Percentiles rank a stretch among this genome's conserved stretches.
These are phyloP conservation scores for Fusarium odoratissimum DNA, from an alignment of 2,329 filamentous ascomycete genomes.

Conservation along the genomic window DNA sequence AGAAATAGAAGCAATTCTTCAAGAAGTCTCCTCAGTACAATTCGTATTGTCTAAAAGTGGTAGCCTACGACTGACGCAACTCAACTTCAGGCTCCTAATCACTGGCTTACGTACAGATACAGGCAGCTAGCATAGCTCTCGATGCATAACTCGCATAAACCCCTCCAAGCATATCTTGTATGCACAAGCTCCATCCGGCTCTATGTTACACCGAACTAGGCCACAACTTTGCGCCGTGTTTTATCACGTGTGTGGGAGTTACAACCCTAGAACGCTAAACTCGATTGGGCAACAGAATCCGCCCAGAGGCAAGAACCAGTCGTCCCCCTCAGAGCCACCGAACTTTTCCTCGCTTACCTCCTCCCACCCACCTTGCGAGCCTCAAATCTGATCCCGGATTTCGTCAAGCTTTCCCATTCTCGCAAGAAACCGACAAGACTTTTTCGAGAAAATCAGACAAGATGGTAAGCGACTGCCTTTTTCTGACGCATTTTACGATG, in stretches of 20 bases:
- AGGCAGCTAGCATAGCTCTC: slow-evolving; percentile 16
- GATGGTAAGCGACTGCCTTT: slow-evolving; percentile 69
- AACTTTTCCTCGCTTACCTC: slow-evolving; percentile 64
- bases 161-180: slow-evolving; percentile 17
- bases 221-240: neutral
- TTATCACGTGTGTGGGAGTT: slow-evolving; percentile 53
- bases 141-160: slow-evolving; percentile 38
- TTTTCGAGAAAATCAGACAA: slow-evolving; percentile 68
- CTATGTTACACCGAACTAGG: slow-evolving; percentile 41
- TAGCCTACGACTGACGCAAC: slow-evolving; percentile 32
- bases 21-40: neutral
- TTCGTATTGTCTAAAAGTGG: slow-evolving; percentile 19
- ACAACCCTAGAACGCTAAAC: slow-evolving; percentile 55
- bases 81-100: slow-evolving; percentile 11
- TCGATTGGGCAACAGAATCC: slow-evolving; percentile 53
- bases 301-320: slow-evolving; percentile 50
- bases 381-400: slow-evolving; percentile 68
- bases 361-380: slow-evolving; percentile 61
- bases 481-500: slow-evolving; percentile 34
- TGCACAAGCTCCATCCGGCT: slow-evolving; percentile 40
- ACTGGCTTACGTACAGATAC: slow-evolving; percentile 27
- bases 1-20: neutral
- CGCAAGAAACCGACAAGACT: slow-evolving; percentile 58
- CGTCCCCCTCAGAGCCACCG: slow-evolving; percentile 53
- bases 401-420: slow-evolving; percentile 61